Conservation (phyloP, 2,329 filamentous ascomycete genomes). For the Thermothelomyces thermophilus region DNA sequence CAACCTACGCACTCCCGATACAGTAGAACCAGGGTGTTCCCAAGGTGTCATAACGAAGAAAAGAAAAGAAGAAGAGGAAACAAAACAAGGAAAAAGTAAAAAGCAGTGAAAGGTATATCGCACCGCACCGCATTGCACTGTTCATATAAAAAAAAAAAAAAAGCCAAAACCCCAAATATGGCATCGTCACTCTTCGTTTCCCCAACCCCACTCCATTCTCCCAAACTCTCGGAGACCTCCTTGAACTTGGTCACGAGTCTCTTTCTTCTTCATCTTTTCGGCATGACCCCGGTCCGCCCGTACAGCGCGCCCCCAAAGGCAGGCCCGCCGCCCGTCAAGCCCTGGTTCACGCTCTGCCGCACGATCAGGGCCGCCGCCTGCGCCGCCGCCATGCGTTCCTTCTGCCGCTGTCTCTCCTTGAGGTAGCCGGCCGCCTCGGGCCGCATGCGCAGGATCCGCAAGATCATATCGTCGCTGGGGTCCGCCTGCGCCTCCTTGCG, state of each 20-base stretch:
- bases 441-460: constrained; percentile 89
- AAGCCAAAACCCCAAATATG: no score
- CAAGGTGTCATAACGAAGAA: no score
- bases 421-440: constrained; percentile 84
- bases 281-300: constrained; percentile 40
- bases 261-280: constrained; percentile 37
- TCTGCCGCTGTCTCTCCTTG: constrained; percentile 84
- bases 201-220: background rate
- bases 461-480: constrained; percentile 95
- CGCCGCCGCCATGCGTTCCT: constrained; percentile 83
- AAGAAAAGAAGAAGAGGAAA: no score
- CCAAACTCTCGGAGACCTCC: background rate
- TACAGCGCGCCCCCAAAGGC: constrained; percentile 35
- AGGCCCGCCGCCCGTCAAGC: constrained; percentile 41
- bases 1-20: background rate
- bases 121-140: background rate
- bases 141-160: no score
- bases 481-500: constrained; percentile 92
- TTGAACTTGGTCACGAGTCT: background rate
- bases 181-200: no score
- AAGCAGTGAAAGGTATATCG: background rate
- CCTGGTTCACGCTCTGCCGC: constrained; percentile 69
- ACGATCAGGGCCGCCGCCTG: constrained; percentile 93
- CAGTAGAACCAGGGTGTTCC: background rate
- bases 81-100: no score